Evolutionary conservation across 2,329 filamentous ascomycete genomes (phyloP).

Genomic region (Neofusicoccum laricinum): DNA sequence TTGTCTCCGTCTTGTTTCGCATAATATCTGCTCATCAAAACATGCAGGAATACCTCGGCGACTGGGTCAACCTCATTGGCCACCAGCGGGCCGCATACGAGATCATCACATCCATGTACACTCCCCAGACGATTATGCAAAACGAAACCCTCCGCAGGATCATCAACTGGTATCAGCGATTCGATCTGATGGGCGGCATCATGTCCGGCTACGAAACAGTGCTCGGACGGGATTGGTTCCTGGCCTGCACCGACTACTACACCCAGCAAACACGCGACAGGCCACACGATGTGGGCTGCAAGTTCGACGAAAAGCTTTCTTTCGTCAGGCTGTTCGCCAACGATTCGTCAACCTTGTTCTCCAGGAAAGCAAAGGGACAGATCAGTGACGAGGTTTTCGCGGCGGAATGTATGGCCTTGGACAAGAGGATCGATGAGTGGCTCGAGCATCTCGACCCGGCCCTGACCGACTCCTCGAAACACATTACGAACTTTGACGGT

Average conservation of each 20-base stretch:
- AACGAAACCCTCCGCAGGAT: constrained; percentile 70
- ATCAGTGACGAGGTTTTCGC: constrained; percentile 65
- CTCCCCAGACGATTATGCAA: constrained; percentile 69
- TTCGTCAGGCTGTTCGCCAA: constrained; percentile 70
- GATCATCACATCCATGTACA: constrained; percentile 75
- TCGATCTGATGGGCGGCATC: constrained; percentile 80
- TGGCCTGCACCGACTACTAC: constrained; percentile 61
- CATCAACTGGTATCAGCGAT: constrained; percentile 85
- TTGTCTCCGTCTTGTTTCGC: constrained; percentile 2
- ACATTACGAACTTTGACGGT: constrained; percentile 63
- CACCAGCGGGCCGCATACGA: constrained; percentile 88
- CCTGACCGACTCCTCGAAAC: constrained; percentile 60
- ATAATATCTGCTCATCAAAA: constrained; percentile 15
- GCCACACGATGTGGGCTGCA: constrained; percentile 63
- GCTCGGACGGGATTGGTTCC: constrained; percentile 77
- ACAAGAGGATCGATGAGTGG: constrained; percentile 42
- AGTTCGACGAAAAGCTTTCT: constrained; percentile 65
- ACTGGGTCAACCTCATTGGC: constrained; percentile 90
- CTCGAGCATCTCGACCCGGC: constrained; percentile 56
- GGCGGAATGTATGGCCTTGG: constrained; percentile 52
- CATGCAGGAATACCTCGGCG: constrained; percentile 81
- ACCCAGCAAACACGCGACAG: constrained; percentile 56
- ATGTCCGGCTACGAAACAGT: constrained; percentile 75
- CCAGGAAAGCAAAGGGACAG: constrained; percentile 62
- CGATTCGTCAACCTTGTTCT: constrained; percentile 77